These are phyloP conservation scores for Logfia minima DNA, from an alignment of 129 eudicot species.

Conservation along the genomic window DNA sequence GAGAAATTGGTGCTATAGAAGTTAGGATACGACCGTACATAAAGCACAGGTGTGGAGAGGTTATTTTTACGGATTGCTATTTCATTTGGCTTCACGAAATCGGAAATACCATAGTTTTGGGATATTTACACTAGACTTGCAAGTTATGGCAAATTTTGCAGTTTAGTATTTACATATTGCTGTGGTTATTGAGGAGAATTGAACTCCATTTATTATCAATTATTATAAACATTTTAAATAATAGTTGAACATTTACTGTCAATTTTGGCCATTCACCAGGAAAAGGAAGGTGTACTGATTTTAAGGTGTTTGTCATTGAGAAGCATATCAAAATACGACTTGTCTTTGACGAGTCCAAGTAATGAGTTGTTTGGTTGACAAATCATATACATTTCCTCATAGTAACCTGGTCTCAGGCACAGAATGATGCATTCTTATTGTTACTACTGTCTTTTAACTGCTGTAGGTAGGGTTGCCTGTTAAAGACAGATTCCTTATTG, in stretches of 20 bases:
- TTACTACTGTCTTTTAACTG: too few species aligned
- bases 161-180: background rate
- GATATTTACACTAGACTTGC: background rate
- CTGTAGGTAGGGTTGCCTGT: too few species aligned
- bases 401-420: background rate
- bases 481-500: too few species aligned
- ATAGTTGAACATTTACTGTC: background rate
- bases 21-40: constrained; percentile 4
- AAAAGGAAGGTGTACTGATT: background rate
- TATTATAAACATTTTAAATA: background rate
- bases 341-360: background rate
- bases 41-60: constrained; percentile 17
- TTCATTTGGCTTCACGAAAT: background rate
- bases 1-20: background rate
- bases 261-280: background rate
- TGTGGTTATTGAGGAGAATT: background rate
- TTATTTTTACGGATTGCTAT: background rate
- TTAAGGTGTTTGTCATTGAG: background rate
- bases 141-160: constrained; percentile 25
- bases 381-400: background rate
- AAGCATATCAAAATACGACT: background rate
- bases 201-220: background rate
- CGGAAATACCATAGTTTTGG: background rate
- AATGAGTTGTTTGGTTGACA: background rate
- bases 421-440: background rate